Conservation (phyloP, 495 filamentous ascomycete genomes). For the Podospora pseudocomata region DNA sequence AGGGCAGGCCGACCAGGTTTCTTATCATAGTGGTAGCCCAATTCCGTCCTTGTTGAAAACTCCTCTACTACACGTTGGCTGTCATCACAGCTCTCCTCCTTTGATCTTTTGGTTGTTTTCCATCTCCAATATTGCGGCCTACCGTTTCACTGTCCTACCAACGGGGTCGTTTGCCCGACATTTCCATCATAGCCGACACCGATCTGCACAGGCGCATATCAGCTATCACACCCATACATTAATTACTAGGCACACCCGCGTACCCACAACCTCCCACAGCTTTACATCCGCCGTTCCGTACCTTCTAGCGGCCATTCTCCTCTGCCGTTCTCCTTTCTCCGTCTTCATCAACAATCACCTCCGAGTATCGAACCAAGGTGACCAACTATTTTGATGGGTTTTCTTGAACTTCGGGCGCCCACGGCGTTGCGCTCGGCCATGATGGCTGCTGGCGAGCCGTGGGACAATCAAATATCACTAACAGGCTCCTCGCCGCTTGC, state of each 20-base stretch:
- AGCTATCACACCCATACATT: neutral
- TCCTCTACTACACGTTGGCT: neutral
- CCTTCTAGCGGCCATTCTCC: neutral
- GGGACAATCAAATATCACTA: conserved; percentile 17
- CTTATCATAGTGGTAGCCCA: neutral
- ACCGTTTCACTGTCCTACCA: neutral
- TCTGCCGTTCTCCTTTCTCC: neutral
- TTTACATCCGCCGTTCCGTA: neutral
- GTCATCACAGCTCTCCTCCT: neutral
- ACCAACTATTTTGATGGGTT: conserved; percentile 32
- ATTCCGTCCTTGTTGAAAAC: neutral
- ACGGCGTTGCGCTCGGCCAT: conserved; percentile 59
- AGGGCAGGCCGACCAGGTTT: no score
- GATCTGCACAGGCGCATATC: neutral
- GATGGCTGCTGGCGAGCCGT: conserved; percentile 28
- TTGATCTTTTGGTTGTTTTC: neutral
- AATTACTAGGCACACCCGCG: neutral
- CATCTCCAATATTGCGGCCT: neutral
- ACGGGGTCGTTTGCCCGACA: neutral
- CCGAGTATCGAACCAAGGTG: neutral
- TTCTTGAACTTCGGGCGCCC: conserved; percentile 51
- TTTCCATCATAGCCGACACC: neutral
- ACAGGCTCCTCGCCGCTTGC: conserved; percentile 27
- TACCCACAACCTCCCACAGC: neutral
- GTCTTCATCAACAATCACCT: neutral